Evolutionary conservation across 108 stramenopile species (phyloP).

Genomic region (Discostella stelligeroides): DNA sequence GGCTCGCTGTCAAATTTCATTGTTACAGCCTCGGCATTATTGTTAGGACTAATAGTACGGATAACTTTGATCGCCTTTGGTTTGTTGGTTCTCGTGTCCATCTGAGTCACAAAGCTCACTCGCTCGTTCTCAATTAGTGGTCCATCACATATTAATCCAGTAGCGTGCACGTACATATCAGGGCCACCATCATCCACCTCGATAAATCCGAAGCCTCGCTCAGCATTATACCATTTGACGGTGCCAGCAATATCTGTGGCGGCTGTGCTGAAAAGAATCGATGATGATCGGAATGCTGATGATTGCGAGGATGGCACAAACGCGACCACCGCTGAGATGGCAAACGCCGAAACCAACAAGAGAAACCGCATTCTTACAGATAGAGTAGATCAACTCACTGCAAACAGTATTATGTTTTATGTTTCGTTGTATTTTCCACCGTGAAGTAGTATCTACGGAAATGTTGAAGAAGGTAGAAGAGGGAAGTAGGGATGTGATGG

Average conservation of each 20-base stretch:
- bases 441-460: too few relatives aligned
- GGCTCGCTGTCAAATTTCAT: not conserved
- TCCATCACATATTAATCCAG: conserved; percentile 24
- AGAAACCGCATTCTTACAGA: conserved; percentile 19
- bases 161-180: conserved; percentile 51
- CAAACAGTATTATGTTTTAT: too few relatives aligned
- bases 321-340: conserved; percentile 18
- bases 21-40: conserved; percentile 7
- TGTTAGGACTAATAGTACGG: not conserved
- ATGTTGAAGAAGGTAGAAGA: too few relatives aligned
- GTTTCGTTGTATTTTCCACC: too few relatives aligned
- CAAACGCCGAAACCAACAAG: conserved; percentile 4
- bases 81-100: conserved; percentile 41
- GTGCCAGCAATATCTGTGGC: conserved; percentile 30
- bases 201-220: conserved; percentile 47
- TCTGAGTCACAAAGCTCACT: conserved; percentile 27
- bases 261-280: conserved; percentile 4
- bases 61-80: conserved; percentile 42
- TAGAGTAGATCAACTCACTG: too few relatives aligned
- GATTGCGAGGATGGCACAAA: conserved; percentile 13
- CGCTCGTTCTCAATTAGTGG: conserved; percentile 34
- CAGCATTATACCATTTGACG: conserved; percentile 47
- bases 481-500: too few relatives aligned
- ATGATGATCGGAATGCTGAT: conserved; percentile 10
- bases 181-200: conserved; percentile 45